Percentiles rank a stretch among this genome's conserved stretches.
These are phyloP conservation scores for Thalassiosira hispida DNA, from an alignment of 352 stramenopile species.

Conservation along the genomic window DNA sequence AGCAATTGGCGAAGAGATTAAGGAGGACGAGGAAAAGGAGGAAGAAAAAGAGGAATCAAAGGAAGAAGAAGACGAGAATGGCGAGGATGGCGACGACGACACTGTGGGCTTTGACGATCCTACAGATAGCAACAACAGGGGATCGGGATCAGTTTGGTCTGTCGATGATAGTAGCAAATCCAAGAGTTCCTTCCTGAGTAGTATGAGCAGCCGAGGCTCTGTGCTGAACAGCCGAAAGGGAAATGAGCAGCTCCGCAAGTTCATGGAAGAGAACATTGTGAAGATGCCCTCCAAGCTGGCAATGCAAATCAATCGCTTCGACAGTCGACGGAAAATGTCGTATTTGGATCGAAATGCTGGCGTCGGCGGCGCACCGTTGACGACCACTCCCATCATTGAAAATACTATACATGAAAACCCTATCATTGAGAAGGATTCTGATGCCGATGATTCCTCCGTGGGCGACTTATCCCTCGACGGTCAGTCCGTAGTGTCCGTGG, in stretches of 20 bases:
- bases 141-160: constrained; percentile 42
- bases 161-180: constrained; percentile 18
- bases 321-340: constrained; percentile 55
- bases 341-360: constrained; percentile 51
- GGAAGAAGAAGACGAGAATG: constrained; percentile 26
- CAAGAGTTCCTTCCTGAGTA: constrained; percentile 30
- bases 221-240: constrained; percentile 45
- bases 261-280: constrained; percentile 65
- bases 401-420: constrained; percentile 55
- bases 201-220: constrained; percentile 5
- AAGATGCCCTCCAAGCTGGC: constrained; percentile 69
- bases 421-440: constrained; percentile 57
- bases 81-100: constrained; percentile 41
- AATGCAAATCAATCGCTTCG: constrained; percentile 48
- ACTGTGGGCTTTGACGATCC: constrained; percentile 52
- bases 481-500: constrained; percentile 48
- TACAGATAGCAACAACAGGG: constrained; percentile 22
- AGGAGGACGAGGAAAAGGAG: constrained; percentile 15
- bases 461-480: constrained; percentile 47
- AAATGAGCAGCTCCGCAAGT: constrained; percentile 66
- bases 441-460: constrained; percentile 45
- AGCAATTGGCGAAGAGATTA: constrained; percentile 43
- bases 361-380: constrained; percentile 33
- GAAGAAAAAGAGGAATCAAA: constrained; percentile 26
- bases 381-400: constrained; percentile 45